Base-by-base conservation (phyloP, 1,139 yeast species). In the Nematodospora anomalae region DNA sequence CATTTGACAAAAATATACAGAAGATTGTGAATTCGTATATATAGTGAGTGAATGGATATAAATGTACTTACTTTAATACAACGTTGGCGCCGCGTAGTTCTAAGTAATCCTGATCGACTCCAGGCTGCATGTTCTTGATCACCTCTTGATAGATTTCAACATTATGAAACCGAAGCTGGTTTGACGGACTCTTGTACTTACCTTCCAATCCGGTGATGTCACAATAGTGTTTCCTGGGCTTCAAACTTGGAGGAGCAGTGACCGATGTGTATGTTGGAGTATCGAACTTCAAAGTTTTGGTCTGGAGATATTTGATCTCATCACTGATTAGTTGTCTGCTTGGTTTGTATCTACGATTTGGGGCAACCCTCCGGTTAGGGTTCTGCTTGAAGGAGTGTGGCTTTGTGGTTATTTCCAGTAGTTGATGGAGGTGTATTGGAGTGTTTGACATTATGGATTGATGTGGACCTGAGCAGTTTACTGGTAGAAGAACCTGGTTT, bases 131-230 rank as follows among this genome's bases (percentile, higher is more conserved):
- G 44, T 79, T 78, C 56, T 80, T 81, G 42, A 85, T 77, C 16
- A 88, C 85, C 42, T 82, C 75, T 39, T 82, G 85, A 59, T 79
- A 92, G 23, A 94, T 81, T 59, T 92, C 98, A 34, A 79, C 80
- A 54, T 92, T 83, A 61, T 86, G 80, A 59, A 80, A 92, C 39
- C 96, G 67, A 42, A 92, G 66, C 28, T 87, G 84, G 52, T 81
- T 86, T 10, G 83, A 69, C 0, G 95, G 95, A 29, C 84, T 75
- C 54, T 76, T 82, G 66, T 92, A 92, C 32, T 63, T 73, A 0
- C 90, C 94, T 37, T 79, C 83, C 16, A 92, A 67, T 0, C 98
- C 98, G 0, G 98, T 92, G 35, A 92, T 80, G 58, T 92, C 98
- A 63, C 98, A 92, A 64, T 89, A 92, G 51, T 80, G 83, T 62